Base-by-base conservation (phyloP, 768 basidiomycete genomes). In the Leccinum subgranulosum region DNA sequence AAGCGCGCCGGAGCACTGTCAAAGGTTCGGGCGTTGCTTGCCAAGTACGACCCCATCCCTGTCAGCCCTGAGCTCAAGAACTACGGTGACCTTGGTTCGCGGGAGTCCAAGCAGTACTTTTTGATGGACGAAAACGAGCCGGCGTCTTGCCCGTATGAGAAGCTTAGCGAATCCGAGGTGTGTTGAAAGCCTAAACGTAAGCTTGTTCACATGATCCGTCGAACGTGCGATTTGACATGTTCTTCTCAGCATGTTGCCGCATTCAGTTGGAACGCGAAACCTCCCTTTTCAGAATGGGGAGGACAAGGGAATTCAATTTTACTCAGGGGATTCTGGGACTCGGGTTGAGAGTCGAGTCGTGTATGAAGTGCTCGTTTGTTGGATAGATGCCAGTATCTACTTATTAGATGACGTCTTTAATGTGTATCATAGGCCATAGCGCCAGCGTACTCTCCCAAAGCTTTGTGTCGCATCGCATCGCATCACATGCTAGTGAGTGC, bases 1-100 rank as follows among this genome's bases (percentile, higher is more conserved):
- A 65, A 65, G 53, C 57, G 64, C 9, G 47, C 54, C 14, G 60
- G 60, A 31, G 64, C 64, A 7, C 55, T 66, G 9, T 12, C 41
- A 1, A 65, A 65, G 41, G 64, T 65, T 29, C 58, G 61, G 7
- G 12, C 51, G 6, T 61, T 65, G 3, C 53, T 65, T 17, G 51
- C 53, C 8, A 62, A 62, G 23, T 65, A 65, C 15, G 64, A 66
- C 15, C 61, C 64, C 12, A 62, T 66, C 19, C 55, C 61, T 27
- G 56, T 66, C 43, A 66, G 64, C 56, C 98, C 71, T 98, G 64
- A 65, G 55, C 48, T 66, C 29, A 66, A 63, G 56, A 65, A 66
- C 51, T 63, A 65, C 25, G 23, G 23, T 3, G 23, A 23, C 23
- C 23, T 23, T 23, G 23, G 23, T 23, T 23, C 23, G 23, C 23